Conservation (phyloP, 164 flowering plant genomes). For the Stephania yunnanensis region DNA sequence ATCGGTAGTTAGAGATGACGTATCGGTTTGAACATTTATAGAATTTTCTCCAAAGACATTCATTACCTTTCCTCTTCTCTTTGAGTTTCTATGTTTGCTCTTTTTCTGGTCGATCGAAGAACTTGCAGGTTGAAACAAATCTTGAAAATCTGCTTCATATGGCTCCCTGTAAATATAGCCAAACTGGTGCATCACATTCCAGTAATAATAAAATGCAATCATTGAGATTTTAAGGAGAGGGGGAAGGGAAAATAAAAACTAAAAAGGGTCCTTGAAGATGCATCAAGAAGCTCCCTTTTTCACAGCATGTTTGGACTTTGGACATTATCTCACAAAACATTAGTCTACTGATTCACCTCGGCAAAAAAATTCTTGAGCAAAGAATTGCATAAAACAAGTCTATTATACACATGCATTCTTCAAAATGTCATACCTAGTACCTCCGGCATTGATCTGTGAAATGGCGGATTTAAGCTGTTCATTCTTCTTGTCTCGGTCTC, state of each 20-base stretch:
- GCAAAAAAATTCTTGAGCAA: too few relatives aligned
- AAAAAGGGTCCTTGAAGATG: not conserved
- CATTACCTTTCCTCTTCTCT: slow-evolving; percentile 11
- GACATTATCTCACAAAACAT: too few relatives aligned
- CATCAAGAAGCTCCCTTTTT: not conserved
- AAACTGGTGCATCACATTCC: not conserved
- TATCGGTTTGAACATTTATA: slow-evolving; percentile 7
- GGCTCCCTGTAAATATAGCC: slow-evolving; percentile 28
- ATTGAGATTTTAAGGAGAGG: not conserved
- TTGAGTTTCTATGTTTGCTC: slow-evolving; percentile 8
- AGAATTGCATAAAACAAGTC: not conserved
- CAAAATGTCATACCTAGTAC: slow-evolving; percentile 12
- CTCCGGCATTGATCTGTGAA: slow-evolving; percentile 27
- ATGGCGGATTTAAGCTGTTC: slow-evolving; percentile 33
- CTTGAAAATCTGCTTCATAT: slow-evolving; percentile 16
- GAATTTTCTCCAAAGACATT: slow-evolving; percentile 11
- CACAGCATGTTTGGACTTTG: too few relatives aligned
- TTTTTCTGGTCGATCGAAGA: slow-evolving; percentile 13
- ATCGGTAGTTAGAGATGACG: slow-evolving; percentile 18
- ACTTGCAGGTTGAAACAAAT: slow-evolving; percentile 16
- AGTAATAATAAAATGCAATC: slow-evolving; percentile 2
- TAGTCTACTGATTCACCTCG: too few relatives aligned
- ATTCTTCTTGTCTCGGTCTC: slow-evolving; percentile 45
- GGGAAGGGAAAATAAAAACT: not conserved
- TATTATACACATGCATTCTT: slow-evolving; percentile 9